These are phyloP conservation scores for Chaetomium fimeti DNA, from an alignment of 495 filamentous ascomycete genomes.

Conservation along the genomic window DNA sequence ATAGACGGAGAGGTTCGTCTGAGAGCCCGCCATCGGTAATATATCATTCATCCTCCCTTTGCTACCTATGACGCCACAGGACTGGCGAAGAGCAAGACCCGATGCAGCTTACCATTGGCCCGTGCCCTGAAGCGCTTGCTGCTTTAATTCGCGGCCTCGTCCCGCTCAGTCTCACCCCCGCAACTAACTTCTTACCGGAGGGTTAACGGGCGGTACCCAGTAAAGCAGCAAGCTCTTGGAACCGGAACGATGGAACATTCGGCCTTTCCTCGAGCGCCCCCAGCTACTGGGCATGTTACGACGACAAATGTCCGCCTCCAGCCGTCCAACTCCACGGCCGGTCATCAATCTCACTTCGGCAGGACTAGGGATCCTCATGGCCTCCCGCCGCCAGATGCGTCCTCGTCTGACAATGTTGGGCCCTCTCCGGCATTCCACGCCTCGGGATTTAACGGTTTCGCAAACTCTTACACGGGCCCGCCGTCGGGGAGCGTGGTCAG, in stretches of 20 bases:
- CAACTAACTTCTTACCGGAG: background rate
- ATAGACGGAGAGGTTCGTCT: background rate
- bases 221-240: constrained; percentile 3
- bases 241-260: constrained; percentile 3
- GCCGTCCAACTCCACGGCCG: constrained; percentile 1
- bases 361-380: background rate
- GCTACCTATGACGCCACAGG: background rate
- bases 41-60: background rate
- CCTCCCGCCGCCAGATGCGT: background rate
- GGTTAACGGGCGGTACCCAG: background rate
- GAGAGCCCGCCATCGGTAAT: constrained; percentile 1
- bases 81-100: background rate
- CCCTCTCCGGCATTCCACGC: background rate
- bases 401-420: background rate
- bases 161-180: background rate
- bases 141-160: constrained; percentile 8
- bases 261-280: background rate
- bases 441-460: background rate
- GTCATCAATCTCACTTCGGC: background rate
- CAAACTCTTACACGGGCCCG: background rate
- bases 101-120: background rate
- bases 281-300: background rate
- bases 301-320: background rate
- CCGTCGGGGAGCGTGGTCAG: background rate
- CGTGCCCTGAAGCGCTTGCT: background rate